Percentiles rank a stretch among this genome's conserved stretches.
Conservation (phyloP, 768 basidiomycete species). For the Naematelia aurantialba region DNA sequence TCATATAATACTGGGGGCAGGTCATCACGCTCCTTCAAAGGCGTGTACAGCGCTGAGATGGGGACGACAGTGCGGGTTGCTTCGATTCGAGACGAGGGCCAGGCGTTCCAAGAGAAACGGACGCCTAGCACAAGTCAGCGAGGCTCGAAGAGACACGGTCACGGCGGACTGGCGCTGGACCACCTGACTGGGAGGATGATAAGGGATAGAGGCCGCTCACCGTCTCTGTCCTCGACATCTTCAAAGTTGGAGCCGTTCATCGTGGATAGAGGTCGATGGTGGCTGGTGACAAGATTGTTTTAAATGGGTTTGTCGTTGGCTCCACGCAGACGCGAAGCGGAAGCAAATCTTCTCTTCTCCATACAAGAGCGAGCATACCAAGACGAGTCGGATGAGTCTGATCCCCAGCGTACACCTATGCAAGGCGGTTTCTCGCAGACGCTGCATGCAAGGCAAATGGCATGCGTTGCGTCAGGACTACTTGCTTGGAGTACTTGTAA, state of each 20-base stretch:
- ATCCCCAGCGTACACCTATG: no score
- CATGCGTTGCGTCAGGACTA: no score
- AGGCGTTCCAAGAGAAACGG: conserved; percentile 96
- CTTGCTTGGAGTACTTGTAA: no score
- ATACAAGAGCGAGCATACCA: not conserved
- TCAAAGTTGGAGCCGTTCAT: conserved; percentile 65
- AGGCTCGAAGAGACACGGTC: conserved; percentile 3
- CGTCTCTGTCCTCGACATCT: conserved; percentile 95
- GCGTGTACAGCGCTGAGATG: conserved; percentile 95
- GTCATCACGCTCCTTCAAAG: conserved; percentile 87
- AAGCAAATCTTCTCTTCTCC: not conserved
- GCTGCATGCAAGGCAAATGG: no score
- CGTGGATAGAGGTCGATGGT: conserved; percentile 1
- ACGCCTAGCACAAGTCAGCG: conserved; percentile 61
- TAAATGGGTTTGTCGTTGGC: not conserved
- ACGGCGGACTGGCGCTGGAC: not conserved
- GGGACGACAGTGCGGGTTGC: conserved; percentile 96
- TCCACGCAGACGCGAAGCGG: not conserved
- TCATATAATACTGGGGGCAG: conserved; percentile 95
- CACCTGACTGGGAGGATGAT: not conserved
- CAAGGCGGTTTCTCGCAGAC: no score
- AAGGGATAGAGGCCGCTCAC: conserved; percentile 52
- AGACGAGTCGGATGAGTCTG: no score
- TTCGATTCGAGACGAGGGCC: conserved; percentile 96
- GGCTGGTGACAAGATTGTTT: not conserved